A percentile compares a stretch with the other conserved stretches of the same genome.
These are phyloP conservation scores for Solanum hybrid DNA, from an alignment of 305 asterid genomes.

Conservation along the genomic window DNA sequence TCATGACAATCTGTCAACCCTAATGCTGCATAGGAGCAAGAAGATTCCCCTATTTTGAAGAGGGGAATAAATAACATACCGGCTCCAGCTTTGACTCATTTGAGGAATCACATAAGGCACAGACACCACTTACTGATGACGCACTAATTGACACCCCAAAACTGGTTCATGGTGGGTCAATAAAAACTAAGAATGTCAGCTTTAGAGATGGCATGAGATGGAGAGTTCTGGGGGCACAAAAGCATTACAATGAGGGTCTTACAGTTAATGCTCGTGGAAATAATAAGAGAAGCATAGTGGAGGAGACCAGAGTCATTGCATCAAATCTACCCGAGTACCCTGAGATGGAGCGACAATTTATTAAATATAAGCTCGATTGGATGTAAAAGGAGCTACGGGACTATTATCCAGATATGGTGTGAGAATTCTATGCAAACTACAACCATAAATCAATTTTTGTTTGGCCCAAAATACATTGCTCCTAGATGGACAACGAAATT, in stretches of 20 bases:
- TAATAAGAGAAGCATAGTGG: not conserved
- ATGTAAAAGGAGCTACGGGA: not conserved
- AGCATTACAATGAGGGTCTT: not conserved
- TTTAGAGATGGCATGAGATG: not conserved
- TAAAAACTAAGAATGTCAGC: not conserved
- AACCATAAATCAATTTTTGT: not conserved
- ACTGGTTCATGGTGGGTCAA: not conserved
- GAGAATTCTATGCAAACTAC: not conserved
- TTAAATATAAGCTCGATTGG: not conserved
- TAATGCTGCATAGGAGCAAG: not conserved
- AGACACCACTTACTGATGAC: not conserved
- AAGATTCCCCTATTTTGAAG: not conserved
- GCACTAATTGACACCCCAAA: not conserved
- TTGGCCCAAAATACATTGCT: not conserved
- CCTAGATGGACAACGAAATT: not conserved
- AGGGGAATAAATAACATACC: too few relatives aligned
- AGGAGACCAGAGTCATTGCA: not conserved
- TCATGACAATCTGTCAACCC: not conserved
- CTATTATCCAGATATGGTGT: not conserved
- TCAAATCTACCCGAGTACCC: not conserved
- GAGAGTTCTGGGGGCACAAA: not conserved
- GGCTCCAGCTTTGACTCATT: not conserved
- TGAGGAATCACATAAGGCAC: not conserved
- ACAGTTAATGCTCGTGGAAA: not conserved
- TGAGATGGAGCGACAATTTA: not conserved